phyloP scores from a whole-genome alignment of 768 basidiomycete genomes.

The Boletus fagicola region DNA sequence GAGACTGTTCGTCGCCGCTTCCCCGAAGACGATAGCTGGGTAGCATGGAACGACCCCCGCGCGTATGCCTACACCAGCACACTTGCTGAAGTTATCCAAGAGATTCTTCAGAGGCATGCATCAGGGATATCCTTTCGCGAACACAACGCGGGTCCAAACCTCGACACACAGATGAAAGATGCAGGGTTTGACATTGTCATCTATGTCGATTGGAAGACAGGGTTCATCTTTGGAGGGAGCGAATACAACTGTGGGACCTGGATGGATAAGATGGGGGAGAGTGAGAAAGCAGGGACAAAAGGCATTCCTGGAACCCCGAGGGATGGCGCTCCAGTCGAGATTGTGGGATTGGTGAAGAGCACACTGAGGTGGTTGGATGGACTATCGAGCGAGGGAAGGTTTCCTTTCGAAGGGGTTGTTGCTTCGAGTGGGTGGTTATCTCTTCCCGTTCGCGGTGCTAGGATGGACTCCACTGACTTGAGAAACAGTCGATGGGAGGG shows the following conservation, averaged over 20 bases:
- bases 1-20: slow-evolving; percentile 91
- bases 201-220: slow-evolving; percentile 93
- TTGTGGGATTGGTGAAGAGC: slow-evolving; percentile 90
- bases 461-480: background rate
- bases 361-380: slow-evolving; percentile 85
- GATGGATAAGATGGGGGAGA: slow-evolving; percentile 99
- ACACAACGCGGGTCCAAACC: slow-evolving; percentile 92
- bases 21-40: slow-evolving; percentile 92
- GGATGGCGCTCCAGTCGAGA: slow-evolving; percentile 95
- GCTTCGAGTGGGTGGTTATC: slow-evolving; percentile 59
- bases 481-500: slow-evolving; percentile 62
- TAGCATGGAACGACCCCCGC: slow-evolving; percentile 80
- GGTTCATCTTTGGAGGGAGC: slow-evolving; percentile 86
- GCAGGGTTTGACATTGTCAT: slow-evolving; percentile 93
- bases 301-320: slow-evolving; percentile 95
- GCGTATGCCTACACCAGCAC: slow-evolving; percentile 83
- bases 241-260: slow-evolving; percentile 86
- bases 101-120: slow-evolving; percentile 92
- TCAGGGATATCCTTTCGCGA: slow-evolving; percentile 92
- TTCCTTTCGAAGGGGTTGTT: slow-evolving; percentile 89
- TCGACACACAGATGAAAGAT: slow-evolving; percentile 97
- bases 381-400: slow-evolving; percentile 60
- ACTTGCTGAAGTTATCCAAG: slow-evolving; percentile 94
- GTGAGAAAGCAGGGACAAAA: slow-evolving; percentile 85
- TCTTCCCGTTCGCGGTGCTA: background rate